Conservation (phyloP, 768 basidiomycete species). For the Phanerodontia chrysosporium region DNA sequence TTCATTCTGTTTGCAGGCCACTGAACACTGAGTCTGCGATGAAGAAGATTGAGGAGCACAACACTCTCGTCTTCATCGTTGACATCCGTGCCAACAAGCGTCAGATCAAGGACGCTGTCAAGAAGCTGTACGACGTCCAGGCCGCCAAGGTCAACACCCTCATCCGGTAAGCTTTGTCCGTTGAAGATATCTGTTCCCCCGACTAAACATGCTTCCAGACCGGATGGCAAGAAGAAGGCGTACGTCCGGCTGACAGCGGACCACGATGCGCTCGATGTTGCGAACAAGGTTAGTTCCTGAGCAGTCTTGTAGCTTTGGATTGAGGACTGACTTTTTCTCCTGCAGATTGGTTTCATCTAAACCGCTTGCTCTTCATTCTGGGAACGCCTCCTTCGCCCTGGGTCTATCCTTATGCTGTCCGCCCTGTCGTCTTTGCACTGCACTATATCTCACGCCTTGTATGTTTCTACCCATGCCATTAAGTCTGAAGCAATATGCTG, state of each 20-base stretch:
- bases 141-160: constrained; percentile 97
- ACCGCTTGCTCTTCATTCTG: background rate
- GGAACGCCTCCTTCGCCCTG: background rate
- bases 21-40: constrained; percentile 96
- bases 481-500: constrained; percentile 3
- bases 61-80: constrained; percentile 97
- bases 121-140: constrained; percentile 98
- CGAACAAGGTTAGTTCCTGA: constrained; percentile 88
- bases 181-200: too few relatives aligned
- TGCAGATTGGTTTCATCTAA: constrained; percentile 92
- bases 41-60: constrained; percentile 99
- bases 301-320: background rate
- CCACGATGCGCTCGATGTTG: constrained; percentile 94
- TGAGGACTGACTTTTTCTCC: background rate
- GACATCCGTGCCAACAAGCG: constrained; percentile 96
- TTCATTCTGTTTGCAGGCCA: constrained; percentile 41
- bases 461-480: constrained; percentile 6
- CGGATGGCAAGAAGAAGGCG: constrained; percentile 99
- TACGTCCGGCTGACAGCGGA: constrained; percentile 95
- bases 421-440: constrained; percentile 4
- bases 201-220: constrained; percentile 51
- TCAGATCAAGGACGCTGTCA: constrained; percentile 98
- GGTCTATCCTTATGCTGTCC: constrained; percentile 5
- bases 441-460: constrained; percentile 5
- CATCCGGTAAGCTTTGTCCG: constrained; percentile 67